Evolutionary conservation across 1,284 basidiomycete species (phyloP).

Genomic region (Butyriboletus appendiculatus): DNA sequence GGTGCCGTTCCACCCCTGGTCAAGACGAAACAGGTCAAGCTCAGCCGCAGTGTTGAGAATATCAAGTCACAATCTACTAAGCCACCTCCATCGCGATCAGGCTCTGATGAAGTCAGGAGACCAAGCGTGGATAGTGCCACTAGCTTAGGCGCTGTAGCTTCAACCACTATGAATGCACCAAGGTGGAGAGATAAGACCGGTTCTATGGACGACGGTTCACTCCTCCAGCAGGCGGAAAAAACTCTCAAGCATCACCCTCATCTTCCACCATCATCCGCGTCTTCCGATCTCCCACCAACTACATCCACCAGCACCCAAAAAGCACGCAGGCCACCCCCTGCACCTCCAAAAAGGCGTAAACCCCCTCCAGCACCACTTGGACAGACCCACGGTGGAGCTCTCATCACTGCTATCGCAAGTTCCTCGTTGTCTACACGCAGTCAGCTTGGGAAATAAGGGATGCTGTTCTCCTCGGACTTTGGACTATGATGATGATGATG

Average conservation of each 20-base stretch:
- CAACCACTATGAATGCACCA: constrained; percentile 28
- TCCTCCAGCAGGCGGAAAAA: constrained; percentile 19
- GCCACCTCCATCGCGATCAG: constrained; percentile 34
- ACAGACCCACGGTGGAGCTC: constrained; percentile 45
- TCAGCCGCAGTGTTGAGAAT: constrained; percentile 64
- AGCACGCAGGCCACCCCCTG: constrained; percentile 42
- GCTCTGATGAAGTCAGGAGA: constrained; percentile 42
- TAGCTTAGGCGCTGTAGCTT: constrained; percentile 49
- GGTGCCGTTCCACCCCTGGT: constrained; percentile 18
- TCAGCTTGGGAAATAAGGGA: constrained; percentile 21
- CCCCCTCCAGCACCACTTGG: constrained; percentile 61
- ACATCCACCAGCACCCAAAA: constrained; percentile 12
- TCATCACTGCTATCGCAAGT: constrained; percentile 52
- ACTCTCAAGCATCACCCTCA: constrained; percentile 16
- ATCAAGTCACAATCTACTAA: constrained; percentile 29
- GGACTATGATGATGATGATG: constrained; percentile 3
- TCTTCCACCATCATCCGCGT: constrained; percentile 15
- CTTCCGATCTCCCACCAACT: constrained; percentile 18
- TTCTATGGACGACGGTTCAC: constrained; percentile 34
- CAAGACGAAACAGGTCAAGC: constrained; percentile 49
- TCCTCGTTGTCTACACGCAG: constrained; percentile 16
- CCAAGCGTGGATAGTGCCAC: constrained; percentile 53
- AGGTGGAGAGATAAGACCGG: constrained; percentile 35
- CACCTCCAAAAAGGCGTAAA: constrained; percentile 62
- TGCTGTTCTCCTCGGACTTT: constrained; percentile 1